These are phyloP conservation scores for Copromyces sp. DNA, from an alignment of 495 filamentous ascomycete species.

Conservation along the genomic window DNA sequence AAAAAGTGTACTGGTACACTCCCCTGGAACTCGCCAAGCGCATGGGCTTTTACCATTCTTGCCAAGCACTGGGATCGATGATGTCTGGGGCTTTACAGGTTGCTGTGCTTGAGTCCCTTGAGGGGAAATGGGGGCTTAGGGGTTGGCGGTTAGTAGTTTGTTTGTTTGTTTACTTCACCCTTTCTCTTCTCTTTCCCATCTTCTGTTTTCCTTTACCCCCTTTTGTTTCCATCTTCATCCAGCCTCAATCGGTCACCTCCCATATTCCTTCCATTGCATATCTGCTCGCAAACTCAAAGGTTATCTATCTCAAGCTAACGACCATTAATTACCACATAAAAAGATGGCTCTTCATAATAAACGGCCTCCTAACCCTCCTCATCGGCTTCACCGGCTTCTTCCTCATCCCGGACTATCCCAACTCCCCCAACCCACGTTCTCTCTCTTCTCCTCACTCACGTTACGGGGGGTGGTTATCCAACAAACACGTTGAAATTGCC, in stretches of 20 bases:
- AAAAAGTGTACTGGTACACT: conserved; percentile 30
- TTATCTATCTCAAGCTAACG: no score
- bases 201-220: neutral
- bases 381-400: conserved; percentile 39
- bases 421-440: conserved; percentile 23
- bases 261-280: no score
- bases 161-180: neutral
- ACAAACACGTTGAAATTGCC: conserved; percentile 18
- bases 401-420: conserved; percentile 41
- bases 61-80: conserved; percentile 29
- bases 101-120: conserved; percentile 38
- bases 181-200: neutral
- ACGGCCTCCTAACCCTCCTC: conserved; percentile 38
- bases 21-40: conserved; percentile 29
- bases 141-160: conserved; percentile 36
- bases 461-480: conserved; percentile 27
- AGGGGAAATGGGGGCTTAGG: conserved; percentile 35
- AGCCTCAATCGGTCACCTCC: no score
- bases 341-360: conserved; percentile 44
- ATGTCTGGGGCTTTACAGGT: conserved; percentile 41
- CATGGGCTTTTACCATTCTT: conserved; percentile 34
- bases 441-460: neutral
- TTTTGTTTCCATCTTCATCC: no score
- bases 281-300: no score
- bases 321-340: neutral